phyloP scores from a whole-genome alignment of 2,329 filamentous ascomycete genomes.

The Aspergillus pseudonomiae region DNA sequence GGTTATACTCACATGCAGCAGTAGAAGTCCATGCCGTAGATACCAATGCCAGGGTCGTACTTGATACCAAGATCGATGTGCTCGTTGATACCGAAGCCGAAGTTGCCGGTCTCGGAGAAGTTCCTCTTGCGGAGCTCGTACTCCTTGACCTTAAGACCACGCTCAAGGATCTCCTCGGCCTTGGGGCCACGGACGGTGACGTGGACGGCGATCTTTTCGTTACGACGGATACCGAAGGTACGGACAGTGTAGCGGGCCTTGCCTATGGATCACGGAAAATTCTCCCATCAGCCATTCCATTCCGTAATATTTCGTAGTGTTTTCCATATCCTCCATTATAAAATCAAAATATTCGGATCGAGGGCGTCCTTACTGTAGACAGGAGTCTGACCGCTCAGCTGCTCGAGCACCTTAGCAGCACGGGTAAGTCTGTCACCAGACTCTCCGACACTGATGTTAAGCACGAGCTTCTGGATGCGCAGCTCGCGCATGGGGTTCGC shows the following conservation, averaged over 20 bases:
- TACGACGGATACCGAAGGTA: slow-evolving; percentile 99
- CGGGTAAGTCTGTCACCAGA: slow-evolving; percentile 99
- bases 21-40: slow-evolving; percentile 99
- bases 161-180: slow-evolving; percentile 99
- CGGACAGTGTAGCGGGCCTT: slow-evolving; percentile 99
- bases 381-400: slow-evolving; percentile 98
- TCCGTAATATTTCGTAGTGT: neutral
- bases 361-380: slow-evolving; percentile 83
- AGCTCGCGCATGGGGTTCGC: slow-evolving; percentile 99
- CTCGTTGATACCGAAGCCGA: slow-evolving; percentile 99
- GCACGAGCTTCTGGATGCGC: slow-evolving; percentile 98
- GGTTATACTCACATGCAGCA: slow-evolving; percentile 82
- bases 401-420: slow-evolving; percentile 99
- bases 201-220: slow-evolving; percentile 99
- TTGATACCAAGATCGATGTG: slow-evolving; percentile 99
- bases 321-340: neutral
- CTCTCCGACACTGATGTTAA: slow-evolving; percentile 99
- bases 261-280: slow-evolving; percentile 58
- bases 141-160: slow-evolving; percentile 99
- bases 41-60: slow-evolving; percentile 97
- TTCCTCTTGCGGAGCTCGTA: slow-evolving; percentile 99
- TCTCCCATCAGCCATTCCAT: slow-evolving; percentile 22
- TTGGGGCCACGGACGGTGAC: slow-evolving; percentile 99
- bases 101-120: slow-evolving; percentile 99
- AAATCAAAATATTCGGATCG: neutral